These are phyloP conservation scores for Lathyrus sativus DNA, from an alignment of 306 rosid genomes.

Conservation along the genomic window DNA sequence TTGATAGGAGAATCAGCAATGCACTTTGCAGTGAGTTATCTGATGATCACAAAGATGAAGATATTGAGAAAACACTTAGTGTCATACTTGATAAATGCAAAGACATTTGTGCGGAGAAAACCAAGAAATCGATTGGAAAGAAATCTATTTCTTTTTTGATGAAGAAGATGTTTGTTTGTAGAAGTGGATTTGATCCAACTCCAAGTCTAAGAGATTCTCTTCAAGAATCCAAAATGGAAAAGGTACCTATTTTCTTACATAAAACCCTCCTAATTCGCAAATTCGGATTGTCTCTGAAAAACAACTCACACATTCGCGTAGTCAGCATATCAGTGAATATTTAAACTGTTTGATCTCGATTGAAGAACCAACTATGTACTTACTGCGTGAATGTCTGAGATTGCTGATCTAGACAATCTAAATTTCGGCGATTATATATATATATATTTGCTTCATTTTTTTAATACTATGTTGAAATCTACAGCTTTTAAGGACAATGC, in stretches of 20 bases:
- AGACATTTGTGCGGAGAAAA: constrained; percentile 66
- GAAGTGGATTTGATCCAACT: constrained; percentile 78
- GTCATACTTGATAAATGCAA: constrained; percentile 82
- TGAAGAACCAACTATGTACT: not conserved
- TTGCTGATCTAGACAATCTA: too few relatives aligned
- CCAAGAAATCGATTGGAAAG: constrained; percentile 70
- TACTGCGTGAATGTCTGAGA: not conserved
- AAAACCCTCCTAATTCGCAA: not conserved
- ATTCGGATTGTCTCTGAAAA: too few relatives aligned
- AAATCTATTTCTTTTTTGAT: constrained; percentile 84
- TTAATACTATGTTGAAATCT: constrained; percentile 9
- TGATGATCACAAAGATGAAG: constrained; percentile 65
- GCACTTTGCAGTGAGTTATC: constrained; percentile 50
- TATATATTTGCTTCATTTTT: not conserved
- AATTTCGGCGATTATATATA: not conserved
- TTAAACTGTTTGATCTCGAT: not conserved
- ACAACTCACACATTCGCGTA: not conserved
- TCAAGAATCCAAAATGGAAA: constrained; percentile 94
- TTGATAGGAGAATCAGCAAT: constrained; percentile 77
- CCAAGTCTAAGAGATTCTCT: constrained; percentile 80
- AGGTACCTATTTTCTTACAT: constrained; percentile 49
- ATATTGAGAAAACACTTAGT: constrained; percentile 84
- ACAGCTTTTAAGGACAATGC: constrained; percentile 85
- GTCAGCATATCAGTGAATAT: not conserved
- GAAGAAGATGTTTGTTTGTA: constrained; percentile 87